Conservation (phyloP, 306 rosid genomes). For the Bauhinia variegata region DNA sequence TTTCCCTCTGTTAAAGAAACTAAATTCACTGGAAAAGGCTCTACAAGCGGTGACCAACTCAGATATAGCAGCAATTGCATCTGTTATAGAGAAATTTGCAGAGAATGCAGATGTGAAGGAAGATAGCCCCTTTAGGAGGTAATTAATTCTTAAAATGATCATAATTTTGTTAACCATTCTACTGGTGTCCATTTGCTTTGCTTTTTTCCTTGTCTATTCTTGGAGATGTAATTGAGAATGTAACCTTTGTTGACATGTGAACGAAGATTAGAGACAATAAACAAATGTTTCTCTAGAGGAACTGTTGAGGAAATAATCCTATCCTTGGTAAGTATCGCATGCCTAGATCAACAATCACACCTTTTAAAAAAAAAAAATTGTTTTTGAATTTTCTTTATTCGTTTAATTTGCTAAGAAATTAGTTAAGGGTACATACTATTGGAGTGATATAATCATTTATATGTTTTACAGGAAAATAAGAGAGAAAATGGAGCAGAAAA, state of each 20-base stretch:
- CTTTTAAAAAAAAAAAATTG: no score
- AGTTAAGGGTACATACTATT: no score
- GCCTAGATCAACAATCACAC: no score
- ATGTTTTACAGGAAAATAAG: slow-evolving; percentile 36
- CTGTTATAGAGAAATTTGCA: slow-evolving; percentile 1
- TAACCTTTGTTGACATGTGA: not conserved
- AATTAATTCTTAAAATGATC: no score
- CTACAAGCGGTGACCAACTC: slow-evolving; percentile 12
- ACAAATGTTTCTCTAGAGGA: slow-evolving; percentile 41
- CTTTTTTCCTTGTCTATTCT: no score
- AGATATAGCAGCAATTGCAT: slow-evolving; percentile 22
- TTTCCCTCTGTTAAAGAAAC: no score
- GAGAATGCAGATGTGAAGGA: slow-evolving; percentile 10
- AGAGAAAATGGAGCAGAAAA: slow-evolving; percentile 19
- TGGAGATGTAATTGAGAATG: not conserved
- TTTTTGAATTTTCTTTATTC: no score
- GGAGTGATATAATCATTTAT: not conserved
- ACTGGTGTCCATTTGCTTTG: no score
- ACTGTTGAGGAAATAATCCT: slow-evolving; percentile 39
- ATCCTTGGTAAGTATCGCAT: slow-evolving; percentile 34
- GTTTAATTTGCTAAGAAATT: no score
- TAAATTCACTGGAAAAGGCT: no score
- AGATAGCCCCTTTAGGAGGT: slow-evolving; percentile 30
- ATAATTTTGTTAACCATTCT: no score
- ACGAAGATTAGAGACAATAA: slow-evolving; percentile 27